Evolutionary conservation across 305 asterid genomes (phyloP), one percentile per base, ranked within the genome.

Genomic region (Caryopteris hybrid): DNA sequence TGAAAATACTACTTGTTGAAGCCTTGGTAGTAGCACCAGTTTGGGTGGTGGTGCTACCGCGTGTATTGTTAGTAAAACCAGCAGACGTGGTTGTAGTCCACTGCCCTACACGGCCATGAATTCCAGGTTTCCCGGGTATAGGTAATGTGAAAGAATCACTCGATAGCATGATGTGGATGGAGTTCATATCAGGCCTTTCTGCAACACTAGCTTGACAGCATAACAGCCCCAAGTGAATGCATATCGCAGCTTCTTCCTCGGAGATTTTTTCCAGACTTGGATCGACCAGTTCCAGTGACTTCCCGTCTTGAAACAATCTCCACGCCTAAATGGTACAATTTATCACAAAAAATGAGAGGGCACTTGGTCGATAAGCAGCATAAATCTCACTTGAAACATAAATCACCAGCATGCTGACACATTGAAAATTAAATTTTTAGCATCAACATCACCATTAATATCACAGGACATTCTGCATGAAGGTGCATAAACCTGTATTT

Each of bases 141-240:
- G 96, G 92, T 61, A 88, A 65, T 56, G 68, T 77, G 61, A 88
- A 85, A 9, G 97, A 91, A 69, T 88, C 78, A 48, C 89, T 80
- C 14, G 89, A 85, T 53, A 91, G 81, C 79, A 77, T 78, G 70
- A 91, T 80, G 57, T 84, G 77, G 18, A 88, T 65, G 11, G 86
- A 61, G 47, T 80, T 86, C 92, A 91, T 91, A 60, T 91, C 96
- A 0, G 90, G 96, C 48, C 97, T 80, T 48, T 82, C 88, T n/a
- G 81, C 66, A 57, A 88, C 74, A 38, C 64, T 80, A 55, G 91
- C 85, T 84, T 91, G 97, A 72, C 97, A 91, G 76, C 97, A 88
- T 47, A 91, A 79, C 52, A 91, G 71, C 46, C 96, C 97, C 64
- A 91, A 60, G 38, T 86, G 96, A 68, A 83, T 72, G 76, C 87